phyloP scores from a whole-genome alignment of 805 yeast species.

The Monosporozyma servazzii region DNA sequence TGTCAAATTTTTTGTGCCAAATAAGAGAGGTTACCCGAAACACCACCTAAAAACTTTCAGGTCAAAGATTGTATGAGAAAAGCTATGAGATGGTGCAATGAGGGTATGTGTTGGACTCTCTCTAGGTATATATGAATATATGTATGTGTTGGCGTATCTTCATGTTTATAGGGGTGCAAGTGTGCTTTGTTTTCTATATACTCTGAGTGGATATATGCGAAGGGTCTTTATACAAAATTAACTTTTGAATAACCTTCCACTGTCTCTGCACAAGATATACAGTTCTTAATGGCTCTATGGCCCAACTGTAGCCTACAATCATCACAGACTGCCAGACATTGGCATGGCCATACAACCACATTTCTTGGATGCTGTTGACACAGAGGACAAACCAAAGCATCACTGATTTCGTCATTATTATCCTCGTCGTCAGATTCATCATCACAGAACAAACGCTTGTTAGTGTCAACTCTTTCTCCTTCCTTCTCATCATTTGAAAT shows the following conservation, averaged over 20 bases:
- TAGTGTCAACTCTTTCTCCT: not conserved
- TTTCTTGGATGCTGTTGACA: conserved; percentile 70
- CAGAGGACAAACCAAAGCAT: conserved; percentile 53
- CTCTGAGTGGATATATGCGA: no score
- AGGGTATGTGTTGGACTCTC: not conserved
- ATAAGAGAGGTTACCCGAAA: conserved; percentile 2
- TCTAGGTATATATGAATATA: not conserved
- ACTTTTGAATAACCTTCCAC: conserved; percentile 50
- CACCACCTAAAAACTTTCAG: not conserved
- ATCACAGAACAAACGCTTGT: conserved; percentile 3
- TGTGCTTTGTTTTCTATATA: no score
- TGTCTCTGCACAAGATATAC: conserved; percentile 74
- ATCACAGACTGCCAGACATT: conserved; percentile 83
- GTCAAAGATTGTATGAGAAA: not conserved
- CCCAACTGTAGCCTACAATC: conserved; percentile 68
- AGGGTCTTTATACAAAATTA: conserved; percentile 15
- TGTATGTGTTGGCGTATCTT: not conserved
- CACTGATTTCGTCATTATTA: conserved; percentile 19
- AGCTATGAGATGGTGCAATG: not conserved
- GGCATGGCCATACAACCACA: conserved; percentile 87
- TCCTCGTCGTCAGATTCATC: conserved; percentile 12
- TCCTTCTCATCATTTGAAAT: not conserved
- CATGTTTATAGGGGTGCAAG: no score
- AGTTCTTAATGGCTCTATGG: conserved; percentile 60
- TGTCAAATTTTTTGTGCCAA: not conserved